These are phyloP conservation scores for Hortaea werneckii DNA, from an alignment of 2,329 filamentous ascomycete genomes.

Conservation along the genomic window DNA sequence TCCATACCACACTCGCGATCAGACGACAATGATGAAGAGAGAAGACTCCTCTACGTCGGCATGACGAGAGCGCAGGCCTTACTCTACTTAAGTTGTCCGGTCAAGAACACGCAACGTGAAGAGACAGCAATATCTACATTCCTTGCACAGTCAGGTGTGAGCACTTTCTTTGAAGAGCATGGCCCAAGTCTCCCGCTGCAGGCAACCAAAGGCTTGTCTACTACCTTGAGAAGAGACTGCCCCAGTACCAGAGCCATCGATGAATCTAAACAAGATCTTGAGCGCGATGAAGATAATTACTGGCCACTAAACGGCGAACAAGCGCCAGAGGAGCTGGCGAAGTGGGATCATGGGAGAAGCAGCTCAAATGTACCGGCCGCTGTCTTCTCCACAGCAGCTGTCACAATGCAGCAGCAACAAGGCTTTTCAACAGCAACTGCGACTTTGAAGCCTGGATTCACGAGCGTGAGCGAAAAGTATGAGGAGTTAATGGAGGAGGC, in stretches of 20 bases:
- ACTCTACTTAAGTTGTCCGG: conserved; percentile 73
- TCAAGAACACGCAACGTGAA: conserved; percentile 53
- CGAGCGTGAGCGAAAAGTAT: conserved; percentile 30
- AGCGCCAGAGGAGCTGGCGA: conserved; percentile 20
- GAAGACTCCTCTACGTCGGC: conserved; percentile 82
- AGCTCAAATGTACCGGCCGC: conserved; percentile 7
- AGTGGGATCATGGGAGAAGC: conserved; percentile 27
- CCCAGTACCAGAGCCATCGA: conserved; percentile 49
- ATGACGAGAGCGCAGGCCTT: conserved; percentile 89
- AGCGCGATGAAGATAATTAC: conserved; percentile 53
- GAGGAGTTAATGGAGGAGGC: conserved; percentile 30
- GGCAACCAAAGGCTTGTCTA: conserved; percentile 56
- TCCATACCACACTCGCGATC: conserved; percentile 81
- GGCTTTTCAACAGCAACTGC: conserved; percentile 20
- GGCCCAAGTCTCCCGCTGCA: conserved; percentile 60
- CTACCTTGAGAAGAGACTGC: conserved; percentile 56
- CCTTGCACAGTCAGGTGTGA: conserved; percentile 47
- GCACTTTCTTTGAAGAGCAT: conserved; percentile 44
- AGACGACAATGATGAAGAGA: conserved; percentile 79
- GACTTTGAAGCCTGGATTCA: conserved; percentile 22
- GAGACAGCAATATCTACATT: conserved; percentile 63
- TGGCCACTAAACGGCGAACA: conserved; percentile 57
- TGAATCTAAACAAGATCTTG: conserved; percentile 37
- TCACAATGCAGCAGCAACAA: conserved; percentile 18
- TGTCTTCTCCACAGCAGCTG: conserved; percentile 1